Percentiles rank a stretch among this genome's conserved stretches.
phyloP scores from a whole-genome alignment of 2,329 filamentous ascomycete genomes.

The Claviceps sp. region DNA sequence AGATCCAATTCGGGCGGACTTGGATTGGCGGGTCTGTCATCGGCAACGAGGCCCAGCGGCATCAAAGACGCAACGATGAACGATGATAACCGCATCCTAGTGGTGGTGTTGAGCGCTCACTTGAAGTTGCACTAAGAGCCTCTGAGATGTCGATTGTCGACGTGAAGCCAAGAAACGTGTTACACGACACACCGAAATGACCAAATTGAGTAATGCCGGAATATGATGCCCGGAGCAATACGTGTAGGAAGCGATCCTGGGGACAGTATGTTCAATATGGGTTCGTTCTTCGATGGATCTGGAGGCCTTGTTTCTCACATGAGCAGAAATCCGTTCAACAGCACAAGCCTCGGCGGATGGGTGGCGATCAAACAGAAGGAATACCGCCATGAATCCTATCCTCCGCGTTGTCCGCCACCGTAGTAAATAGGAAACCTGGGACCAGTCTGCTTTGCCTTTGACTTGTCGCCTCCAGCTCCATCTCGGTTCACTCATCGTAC shows the following conservation, averaged over 20 bases:
- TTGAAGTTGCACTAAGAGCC: neutral
- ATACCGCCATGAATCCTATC: neutral
- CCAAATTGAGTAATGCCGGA: neutral
- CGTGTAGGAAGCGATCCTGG: neutral
- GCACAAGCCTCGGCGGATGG: slow-evolving; percentile 1
- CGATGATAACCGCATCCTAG: slow-evolving; percentile 23
- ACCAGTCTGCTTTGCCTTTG: neutral
- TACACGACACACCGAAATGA: neutral
- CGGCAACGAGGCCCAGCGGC: slow-evolving; percentile 20
- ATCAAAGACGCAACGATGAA: slow-evolving; percentile 21
- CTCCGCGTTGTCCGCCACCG: neutral
- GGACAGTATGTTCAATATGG: slow-evolving; percentile 2
- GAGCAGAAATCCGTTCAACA: neutral
- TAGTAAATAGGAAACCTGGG: neutral
- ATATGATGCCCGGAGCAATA: neutral
- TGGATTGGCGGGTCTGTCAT: slow-evolving; percentile 10
- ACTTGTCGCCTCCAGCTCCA: neutral
- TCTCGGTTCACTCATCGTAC: neutral
- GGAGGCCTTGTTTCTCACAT: slow-evolving; percentile 1
- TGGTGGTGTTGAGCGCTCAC: slow-evolving; percentile 2
- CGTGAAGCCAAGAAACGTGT: neutral
- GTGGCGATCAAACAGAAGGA: slow-evolving; percentile 1
- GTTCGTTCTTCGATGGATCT: neutral
- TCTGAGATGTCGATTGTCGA: neutral
- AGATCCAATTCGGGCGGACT: slow-evolving; percentile 23